Evolutionary conservation across 2,329 filamentous ascomycete species (phyloP).

Genomic region (Cercospora sp.): DNA sequence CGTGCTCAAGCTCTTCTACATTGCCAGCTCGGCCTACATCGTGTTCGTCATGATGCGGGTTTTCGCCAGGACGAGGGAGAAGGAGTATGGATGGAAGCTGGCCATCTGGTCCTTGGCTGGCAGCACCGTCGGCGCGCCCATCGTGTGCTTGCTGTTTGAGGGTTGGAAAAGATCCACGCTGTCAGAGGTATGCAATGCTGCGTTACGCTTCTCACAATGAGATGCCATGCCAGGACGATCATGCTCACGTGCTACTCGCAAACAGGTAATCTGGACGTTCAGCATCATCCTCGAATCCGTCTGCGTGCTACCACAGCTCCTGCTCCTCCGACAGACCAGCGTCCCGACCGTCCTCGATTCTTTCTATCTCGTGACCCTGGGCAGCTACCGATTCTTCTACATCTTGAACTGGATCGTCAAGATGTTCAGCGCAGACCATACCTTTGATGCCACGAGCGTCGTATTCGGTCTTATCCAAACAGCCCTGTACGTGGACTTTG

Average conservation of each 20-base stretch:
- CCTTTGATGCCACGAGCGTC: constrained; percentile 65
- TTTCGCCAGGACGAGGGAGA: constrained; percentile 83
- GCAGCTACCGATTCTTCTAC: constrained; percentile 85
- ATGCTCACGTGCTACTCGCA: constrained; percentile 2
- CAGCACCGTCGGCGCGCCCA: constrained; percentile 67
- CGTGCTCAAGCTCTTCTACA: constrained; percentile 86
- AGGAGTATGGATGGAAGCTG: constrained; percentile 91
- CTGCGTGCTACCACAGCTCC: constrained; percentile 84
- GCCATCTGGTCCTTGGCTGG: constrained; percentile 68
- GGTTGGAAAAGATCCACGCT: constrained; percentile 29
- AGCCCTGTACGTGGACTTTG: constrained; percentile 86
- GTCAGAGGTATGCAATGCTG: constrained; percentile 26
- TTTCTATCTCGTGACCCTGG: constrained; percentile 87
- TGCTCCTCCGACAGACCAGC: constrained; percentile 89
- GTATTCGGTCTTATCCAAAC: constrained; percentile 90
- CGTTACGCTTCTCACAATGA: neutral
- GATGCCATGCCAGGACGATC: neutral
- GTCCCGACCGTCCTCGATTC: constrained; percentile 95
- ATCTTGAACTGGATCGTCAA: constrained; percentile 82
- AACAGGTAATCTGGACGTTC: constrained; percentile 78
- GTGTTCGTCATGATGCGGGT: constrained; percentile 83
- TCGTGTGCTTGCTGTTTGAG: constrained; percentile 70
- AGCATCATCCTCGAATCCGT: constrained; percentile 90
- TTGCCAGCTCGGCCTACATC: constrained; percentile 79
- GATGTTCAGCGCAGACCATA: constrained; percentile 55